Conservation (phyloP, 2,329 filamentous ascomycete genomes). For the Botrytis aclada region DNA sequence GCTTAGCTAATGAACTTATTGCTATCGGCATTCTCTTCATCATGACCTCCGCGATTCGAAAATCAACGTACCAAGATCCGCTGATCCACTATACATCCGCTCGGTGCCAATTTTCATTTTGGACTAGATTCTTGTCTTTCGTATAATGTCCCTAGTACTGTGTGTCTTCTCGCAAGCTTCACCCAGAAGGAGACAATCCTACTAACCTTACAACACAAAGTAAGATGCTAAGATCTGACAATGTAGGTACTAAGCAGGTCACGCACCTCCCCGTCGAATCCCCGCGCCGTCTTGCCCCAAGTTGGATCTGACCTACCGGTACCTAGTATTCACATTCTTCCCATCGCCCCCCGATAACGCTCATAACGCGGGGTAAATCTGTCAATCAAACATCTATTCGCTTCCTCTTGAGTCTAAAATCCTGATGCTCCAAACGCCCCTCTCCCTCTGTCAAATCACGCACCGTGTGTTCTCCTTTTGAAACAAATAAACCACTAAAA, state of each 20-base stretch:
- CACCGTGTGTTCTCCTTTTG: not conserved
- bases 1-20: not conserved
- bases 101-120: not conserved
- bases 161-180: not conserved
- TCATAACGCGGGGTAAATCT: not conserved
- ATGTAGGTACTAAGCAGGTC: not conserved
- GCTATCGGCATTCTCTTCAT: not conserved
- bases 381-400: not conserved
- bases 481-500: not conserved
- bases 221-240: not conserved
- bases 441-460: not conserved
- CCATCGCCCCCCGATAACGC: not conserved
- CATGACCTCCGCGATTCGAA: not conserved
- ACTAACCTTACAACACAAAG: not conserved
- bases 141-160: not conserved
- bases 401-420: slow-evolving; percentile 1
- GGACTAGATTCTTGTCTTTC: not conserved
- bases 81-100: not conserved
- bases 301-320: not conserved
- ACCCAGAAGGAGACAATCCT: not conserved
- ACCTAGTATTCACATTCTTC: not conserved
- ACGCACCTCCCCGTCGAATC: not conserved
- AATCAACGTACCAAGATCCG: not conserved
- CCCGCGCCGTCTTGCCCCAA: not conserved
- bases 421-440: not conserved